A percentile compares a stretch with the other conserved stretches of the same genome.
Evolutionary conservation across 805 yeast species (phyloP).

Genomic region (Teunomyces stri): DNA sequence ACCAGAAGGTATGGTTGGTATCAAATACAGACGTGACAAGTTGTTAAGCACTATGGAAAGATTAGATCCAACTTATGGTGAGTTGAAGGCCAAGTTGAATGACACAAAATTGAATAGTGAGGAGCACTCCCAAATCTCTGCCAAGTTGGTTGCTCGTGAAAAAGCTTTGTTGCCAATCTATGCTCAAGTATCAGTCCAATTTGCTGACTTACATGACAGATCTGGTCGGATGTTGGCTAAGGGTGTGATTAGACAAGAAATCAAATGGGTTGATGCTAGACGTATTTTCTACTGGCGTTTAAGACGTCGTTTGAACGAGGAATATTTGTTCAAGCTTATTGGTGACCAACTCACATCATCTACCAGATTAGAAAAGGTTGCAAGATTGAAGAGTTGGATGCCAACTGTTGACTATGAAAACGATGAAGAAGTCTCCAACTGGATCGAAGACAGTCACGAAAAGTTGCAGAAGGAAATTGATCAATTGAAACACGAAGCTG

Average conservation of each 20-base stretch:
- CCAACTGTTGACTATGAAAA: slow-evolving; percentile 68
- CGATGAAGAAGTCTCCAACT: slow-evolving; percentile 76
- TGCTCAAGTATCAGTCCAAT: slow-evolving; percentile 89
- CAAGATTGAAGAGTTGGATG: slow-evolving; percentile 86
- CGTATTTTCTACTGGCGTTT: slow-evolving; percentile 98
- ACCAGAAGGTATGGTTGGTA: slow-evolving; percentile 99
- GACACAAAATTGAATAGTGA: slow-evolving; percentile 55
- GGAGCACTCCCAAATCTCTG: slow-evolving; percentile 62
- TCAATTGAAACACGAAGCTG: slow-evolving; percentile 62
- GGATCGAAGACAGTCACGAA: slow-evolving; percentile 79
- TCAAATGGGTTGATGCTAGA: slow-evolving; percentile 85
- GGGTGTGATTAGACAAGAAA: slow-evolving; percentile 81
- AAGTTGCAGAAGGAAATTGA: slow-evolving; percentile 59
- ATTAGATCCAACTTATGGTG: slow-evolving; percentile 73
- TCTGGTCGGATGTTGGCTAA: slow-evolving; percentile 97
- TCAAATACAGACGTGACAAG: slow-evolving; percentile 94
- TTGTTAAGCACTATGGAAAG: slow-evolving; percentile 87
- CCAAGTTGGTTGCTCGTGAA: slow-evolving; percentile 76
- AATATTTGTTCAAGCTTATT: slow-evolving; percentile 75
- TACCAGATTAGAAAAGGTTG: slow-evolving; percentile 76
- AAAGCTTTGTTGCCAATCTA: slow-evolving; percentile 78
- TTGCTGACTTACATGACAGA: slow-evolving; percentile 97
- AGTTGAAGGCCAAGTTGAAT: slow-evolving; percentile 58
- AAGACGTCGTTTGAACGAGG: slow-evolving; percentile 93
- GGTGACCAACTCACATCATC: slow-evolving; percentile 55